Base-by-base conservation (phyloP, 768 basidiomycete genomes). In the Saitozyma sp. region DNA sequence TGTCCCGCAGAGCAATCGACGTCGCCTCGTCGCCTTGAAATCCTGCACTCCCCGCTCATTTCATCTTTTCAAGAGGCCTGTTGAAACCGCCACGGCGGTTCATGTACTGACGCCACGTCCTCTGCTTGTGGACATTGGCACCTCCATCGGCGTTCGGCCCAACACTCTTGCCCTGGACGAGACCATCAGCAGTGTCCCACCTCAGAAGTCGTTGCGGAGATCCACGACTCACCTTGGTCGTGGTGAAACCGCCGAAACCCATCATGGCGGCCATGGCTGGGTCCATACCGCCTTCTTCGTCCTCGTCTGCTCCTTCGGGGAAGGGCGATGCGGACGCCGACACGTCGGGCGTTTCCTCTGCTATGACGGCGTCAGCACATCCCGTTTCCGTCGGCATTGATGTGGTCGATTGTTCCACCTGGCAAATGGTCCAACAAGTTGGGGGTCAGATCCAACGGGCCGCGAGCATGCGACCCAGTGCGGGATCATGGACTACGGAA, bases 81-180 rank as follows among this genome's bases (percentile, higher is more conserved):
- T 55, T 66, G 67, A 71, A 69, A 45, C 74, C 74, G 39, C 70
- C 68, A 73, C 61, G 77, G 86, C 92, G 85, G 79, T 97, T 97
- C 95, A 99, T 99, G 79, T 99, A 99, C 80, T 98, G 95, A 67
- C 92, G 84, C 94, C 92, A 95, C 29, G 91, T 94, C 63, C 92
- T 83, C 60, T 85, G 85, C 81, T 91, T 92, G 84, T 75, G 66
- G 49, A 77, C 65, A 37, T 73, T 63, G 9, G 67, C 74, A 5
- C 61, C 70, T 38, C 78, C 76, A 16, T 74, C 75, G 40, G 69
- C 74, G 54, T 77, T 78, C 45, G 56, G 67, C 29, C 53, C 77
- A 20, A 90, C 92, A 89, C 79, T 58, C 85, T 79, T 42, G 83
- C 84, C 43, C 63, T 71, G 50, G 88, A 63, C 29, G 29, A 29